phyloP scores from a whole-genome alignment of 2,329 filamentous ascomycete genomes.

The Nannizziopsis barbatae region DNA sequence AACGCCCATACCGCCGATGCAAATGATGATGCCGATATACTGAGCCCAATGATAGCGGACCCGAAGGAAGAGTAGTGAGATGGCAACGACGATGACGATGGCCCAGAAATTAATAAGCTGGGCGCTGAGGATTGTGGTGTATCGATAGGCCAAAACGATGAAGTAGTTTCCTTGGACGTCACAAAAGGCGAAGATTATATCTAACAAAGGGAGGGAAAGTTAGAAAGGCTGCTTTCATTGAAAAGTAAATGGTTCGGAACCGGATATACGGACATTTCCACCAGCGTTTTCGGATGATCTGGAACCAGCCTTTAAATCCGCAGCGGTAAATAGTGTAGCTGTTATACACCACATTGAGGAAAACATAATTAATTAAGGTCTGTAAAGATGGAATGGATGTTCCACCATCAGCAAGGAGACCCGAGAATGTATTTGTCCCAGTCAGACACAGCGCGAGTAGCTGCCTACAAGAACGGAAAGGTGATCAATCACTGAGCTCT shows the following conservation, averaged over 20 bases:
- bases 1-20: constrained; percentile 81
- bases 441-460: constrained; percentile 82
- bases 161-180: constrained; percentile 98
- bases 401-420: constrained; percentile 54
- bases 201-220: constrained; percentile 19
- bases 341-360: constrained; percentile 74
- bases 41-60: constrained; percentile 87
- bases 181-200: constrained; percentile 80
- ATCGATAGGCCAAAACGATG: constrained; percentile 82
- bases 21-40: constrained; percentile 75
- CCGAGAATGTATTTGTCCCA: constrained; percentile 79
- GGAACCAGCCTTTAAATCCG: constrained; percentile 58
- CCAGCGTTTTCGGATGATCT: constrained; percentile 56
- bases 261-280: constrained; percentile 57
- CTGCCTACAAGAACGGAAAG: constrained; percentile 42
- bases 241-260: background rate
- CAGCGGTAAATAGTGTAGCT: constrained; percentile 67
- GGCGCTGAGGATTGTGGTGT: constrained; percentile 83
- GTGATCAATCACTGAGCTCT: background rate
- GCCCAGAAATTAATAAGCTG: constrained; percentile 99
- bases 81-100: constrained; percentile 77
- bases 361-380: constrained; percentile 84
- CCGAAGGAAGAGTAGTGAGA: constrained; percentile 70
- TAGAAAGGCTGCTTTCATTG: background rate
- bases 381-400: constrained; percentile 91